Percentiles rank a stretch among this genome's conserved stretches.
Evolutionary conservation across 169 alveolate genomes (phyloP).

Genomic region (Eimeria tenella): DNA sequence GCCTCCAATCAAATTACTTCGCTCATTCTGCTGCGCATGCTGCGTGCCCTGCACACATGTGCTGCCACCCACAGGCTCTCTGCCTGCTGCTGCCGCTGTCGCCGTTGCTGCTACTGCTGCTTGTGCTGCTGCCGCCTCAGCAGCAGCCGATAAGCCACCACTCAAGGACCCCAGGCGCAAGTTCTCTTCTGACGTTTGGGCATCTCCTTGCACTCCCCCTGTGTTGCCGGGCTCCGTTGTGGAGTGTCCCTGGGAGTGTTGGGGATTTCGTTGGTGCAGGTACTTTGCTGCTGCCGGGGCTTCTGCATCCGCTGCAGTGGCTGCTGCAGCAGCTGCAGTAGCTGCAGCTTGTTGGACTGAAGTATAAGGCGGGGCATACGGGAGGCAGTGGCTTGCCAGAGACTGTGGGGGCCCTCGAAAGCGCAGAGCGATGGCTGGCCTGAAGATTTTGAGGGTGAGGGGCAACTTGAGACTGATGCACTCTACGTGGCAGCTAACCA

Average conservation of each 20-base stretch:
- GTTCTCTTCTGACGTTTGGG: background rate
- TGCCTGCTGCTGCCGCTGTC: conserved; percentile 37
- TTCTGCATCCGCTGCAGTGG: background rate
- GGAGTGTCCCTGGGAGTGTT: background rate
- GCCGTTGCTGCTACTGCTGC: conserved; percentile 34
- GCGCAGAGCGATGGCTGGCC: background rate
- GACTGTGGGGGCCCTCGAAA: conserved; percentile 22
- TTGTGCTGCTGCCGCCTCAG: conserved; percentile 25
- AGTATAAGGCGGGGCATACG: background rate
- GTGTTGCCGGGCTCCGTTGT: background rate
- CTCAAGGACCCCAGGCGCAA: background rate
- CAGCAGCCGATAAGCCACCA: background rate
- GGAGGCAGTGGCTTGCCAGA: background rate
- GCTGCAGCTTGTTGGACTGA: background rate
- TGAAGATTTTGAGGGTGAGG: conserved; percentile 30
- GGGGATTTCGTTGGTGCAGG: conserved; percentile 22
- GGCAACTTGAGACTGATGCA: conserved; percentile 18
- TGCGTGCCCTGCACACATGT: background rate
- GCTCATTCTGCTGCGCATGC: background rate
- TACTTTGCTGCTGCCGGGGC: conserved; percentile 4
- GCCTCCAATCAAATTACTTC: background rate
- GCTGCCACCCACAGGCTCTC: background rate
- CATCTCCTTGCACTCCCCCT: background rate
- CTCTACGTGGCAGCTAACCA: conserved; percentile 45
- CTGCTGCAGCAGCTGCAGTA: background rate